Conservation (phyloP, 2,329 filamentous ascomycete species). For the Pseudocercospora eumusae region DNA sequence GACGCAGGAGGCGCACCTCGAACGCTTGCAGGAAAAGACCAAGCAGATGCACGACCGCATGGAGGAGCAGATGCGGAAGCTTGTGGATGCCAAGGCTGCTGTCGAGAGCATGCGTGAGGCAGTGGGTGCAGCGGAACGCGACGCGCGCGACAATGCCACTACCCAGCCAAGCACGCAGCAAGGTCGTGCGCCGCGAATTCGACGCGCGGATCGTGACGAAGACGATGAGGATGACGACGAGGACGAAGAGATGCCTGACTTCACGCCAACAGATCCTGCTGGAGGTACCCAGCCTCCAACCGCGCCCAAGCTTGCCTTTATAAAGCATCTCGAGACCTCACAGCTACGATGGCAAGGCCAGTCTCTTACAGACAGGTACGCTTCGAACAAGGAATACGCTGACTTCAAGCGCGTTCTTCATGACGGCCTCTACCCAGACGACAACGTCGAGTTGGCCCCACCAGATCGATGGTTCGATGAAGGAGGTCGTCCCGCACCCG, state of each 20-base stretch:
- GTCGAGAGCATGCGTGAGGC: constrained; percentile 49
- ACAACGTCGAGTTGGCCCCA: constrained; percentile 56
- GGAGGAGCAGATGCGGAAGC: constrained; percentile 58
- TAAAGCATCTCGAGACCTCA: constrained; percentile 42
- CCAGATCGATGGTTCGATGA: constrained; percentile 61
- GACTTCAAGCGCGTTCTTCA: constrained; percentile 64
- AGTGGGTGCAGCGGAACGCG: constrained; percentile 46
- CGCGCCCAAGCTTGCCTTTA: constrained; percentile 43
- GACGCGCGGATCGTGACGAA: constrained; percentile 30
- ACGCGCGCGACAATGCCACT: constrained; percentile 41
- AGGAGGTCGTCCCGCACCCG: constrained; percentile 47
- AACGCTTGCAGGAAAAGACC: constrained; percentile 48
- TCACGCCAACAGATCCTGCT: constrained; percentile 44
- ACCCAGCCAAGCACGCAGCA: constrained; percentile 42
- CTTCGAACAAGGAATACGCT: constrained; percentile 61
- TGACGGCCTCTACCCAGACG: constrained; percentile 58
- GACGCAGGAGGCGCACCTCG: constrained; percentile 45
- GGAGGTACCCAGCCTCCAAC: constrained; percentile 41
- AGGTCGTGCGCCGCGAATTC: constrained; percentile 29
- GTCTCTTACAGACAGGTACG: constrained; percentile 52
- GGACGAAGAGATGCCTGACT: constrained; percentile 45
- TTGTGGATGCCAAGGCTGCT: constrained; percentile 59
- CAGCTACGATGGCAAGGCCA: constrained; percentile 48
- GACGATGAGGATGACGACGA: constrained; percentile 36
- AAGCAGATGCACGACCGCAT: constrained; percentile 55